Evolutionary conservation across 1,139 yeast species (phyloP), one percentile per base, ranked within the genome.

Genomic region (Yamadazyma atmosphaerica): DNA sequence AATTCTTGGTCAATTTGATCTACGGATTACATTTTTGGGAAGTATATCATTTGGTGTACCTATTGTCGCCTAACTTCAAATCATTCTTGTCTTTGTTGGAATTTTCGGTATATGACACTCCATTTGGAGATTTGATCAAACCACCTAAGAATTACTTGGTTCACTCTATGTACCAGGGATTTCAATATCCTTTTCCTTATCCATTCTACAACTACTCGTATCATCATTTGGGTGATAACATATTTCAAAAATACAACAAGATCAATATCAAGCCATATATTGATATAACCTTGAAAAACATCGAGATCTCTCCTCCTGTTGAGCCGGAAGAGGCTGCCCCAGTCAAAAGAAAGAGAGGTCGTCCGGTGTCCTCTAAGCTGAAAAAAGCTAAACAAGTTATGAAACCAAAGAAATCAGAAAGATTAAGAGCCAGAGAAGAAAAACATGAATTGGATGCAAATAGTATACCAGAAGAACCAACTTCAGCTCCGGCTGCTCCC

Each of bases 171-270:
- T 56, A 65, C 25, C 65, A 63, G 42, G 77, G 77, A 1, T 62
- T 70, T 30, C 72, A 68, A 42, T 72, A 67, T 41, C 75, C 77
- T 11, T 71, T 65, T 42, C 77, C 77, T 4, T 72, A 66, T 41
- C 76, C 77, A 26, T 72, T 71, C 43, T 72, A 72, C 50, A 71
- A 71, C 39, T 72, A 61, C 46, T 68, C 75, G 2, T 71, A 66
- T 48, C 77, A 72, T 46, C 57, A 70, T 7, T 58, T 66, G 34
- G 60, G 65, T 34, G 58, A 64, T 4, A 52, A 56, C 13, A 50
- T 57, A 10, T 50, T 53, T 10, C 54, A 51, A 17, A 71, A 70
- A 42, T 56, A 60, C 33, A 42, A 51, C 2, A 51, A 47, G 14
- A 49, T 72, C 2, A 42, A 54, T 4, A 62, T 72, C 30, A 52